Conservation (phyloP, 2,329 filamentous ascomycete species). For the Trichoderma lentiforme region DNA sequence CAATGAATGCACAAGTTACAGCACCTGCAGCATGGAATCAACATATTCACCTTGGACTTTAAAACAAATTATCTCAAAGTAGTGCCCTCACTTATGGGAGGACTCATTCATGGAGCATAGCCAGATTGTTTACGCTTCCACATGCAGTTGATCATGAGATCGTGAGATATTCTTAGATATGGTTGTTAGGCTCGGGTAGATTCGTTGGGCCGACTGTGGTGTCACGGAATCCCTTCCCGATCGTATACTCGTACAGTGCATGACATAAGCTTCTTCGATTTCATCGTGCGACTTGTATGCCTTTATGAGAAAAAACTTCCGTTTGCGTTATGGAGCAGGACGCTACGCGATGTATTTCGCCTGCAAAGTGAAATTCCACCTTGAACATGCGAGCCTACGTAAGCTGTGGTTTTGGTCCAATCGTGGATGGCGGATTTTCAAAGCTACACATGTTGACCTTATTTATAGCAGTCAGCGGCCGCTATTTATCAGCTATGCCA, state of each 20-base stretch:
- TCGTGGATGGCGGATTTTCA: background rate
- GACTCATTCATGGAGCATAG: background rate
- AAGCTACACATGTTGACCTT: background rate
- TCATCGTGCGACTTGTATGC: background rate
- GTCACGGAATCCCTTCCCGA: background rate
- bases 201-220: background rate
- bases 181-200: background rate
- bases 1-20: background rate
- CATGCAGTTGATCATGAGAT: background rate
- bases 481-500: background rate
- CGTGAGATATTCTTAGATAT: background rate
- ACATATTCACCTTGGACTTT: background rate
- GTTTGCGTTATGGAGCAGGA: background rate
- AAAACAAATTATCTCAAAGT: background rate
- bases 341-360: background rate
- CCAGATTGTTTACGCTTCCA: background rate
- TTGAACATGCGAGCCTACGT: background rate
- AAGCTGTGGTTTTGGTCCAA: background rate
- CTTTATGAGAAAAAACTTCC: background rate
- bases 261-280: background rate
- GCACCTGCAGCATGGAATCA: background rate
- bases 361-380: background rate
- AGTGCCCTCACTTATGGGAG: background rate
- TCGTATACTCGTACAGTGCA: background rate
- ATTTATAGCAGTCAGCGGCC: conserved; percentile 8